A percentile compares a stretch with the other conserved stretches of the same genome.
Evolutionary conservation across 495 filamentous ascomycete species (phyloP).

Genomic region (Ramalina intermedia): DNA sequence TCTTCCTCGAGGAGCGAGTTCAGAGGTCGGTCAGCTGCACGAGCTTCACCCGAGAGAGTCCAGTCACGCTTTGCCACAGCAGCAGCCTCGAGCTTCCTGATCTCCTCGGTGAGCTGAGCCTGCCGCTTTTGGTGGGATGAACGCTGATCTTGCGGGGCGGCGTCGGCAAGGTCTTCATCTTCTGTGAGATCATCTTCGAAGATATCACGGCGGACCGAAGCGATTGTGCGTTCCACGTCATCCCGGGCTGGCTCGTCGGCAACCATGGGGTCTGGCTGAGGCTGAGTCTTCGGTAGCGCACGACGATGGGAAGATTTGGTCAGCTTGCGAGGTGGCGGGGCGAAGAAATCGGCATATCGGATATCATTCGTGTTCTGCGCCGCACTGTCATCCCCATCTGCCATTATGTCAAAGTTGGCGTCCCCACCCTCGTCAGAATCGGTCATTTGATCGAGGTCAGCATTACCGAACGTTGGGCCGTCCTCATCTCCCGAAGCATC

Average conservation of each 20-base stretch:
- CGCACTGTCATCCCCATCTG: constrained; percentile 27
- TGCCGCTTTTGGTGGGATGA: constrained; percentile 63
- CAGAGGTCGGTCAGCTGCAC: constrained; percentile 62
- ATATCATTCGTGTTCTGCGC: constrained; percentile 70
- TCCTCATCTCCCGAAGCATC: constrained; percentile 42
- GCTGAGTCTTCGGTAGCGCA: constrained; percentile 36
- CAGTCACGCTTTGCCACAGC: constrained; percentile 85
- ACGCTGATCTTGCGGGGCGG: constrained; percentile 22
- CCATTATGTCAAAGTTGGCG: constrained; percentile 32
- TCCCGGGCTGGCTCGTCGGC: constrained; percentile 28
- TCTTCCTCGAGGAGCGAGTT: constrained; percentile 94
- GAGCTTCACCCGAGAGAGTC: constrained; percentile 81
- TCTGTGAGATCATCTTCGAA: constrained; percentile 67
- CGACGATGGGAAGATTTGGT: constrained; percentile 31
- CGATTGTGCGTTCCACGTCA: constrained; percentile 76
- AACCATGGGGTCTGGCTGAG: constrained; percentile 9
- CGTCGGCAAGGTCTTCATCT: constrained; percentile 31
- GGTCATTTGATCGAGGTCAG: constrained; percentile 45
- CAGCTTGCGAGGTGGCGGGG: constrained; percentile 59
- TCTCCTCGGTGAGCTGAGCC: constrained; percentile 74
- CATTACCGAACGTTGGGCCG: constrained; percentile 64
- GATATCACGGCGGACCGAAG: constrained; percentile 75
- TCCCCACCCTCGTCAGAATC: constrained; percentile 34
- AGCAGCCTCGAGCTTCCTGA: constrained; percentile 74
- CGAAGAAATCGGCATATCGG: constrained; percentile 83